Percentiles rank a stretch among this genome's conserved stretches.
Evolutionary conservation across 768 basidiomycete genomes (phyloP).

Genomic region (Lentinula raphanica): DNA sequence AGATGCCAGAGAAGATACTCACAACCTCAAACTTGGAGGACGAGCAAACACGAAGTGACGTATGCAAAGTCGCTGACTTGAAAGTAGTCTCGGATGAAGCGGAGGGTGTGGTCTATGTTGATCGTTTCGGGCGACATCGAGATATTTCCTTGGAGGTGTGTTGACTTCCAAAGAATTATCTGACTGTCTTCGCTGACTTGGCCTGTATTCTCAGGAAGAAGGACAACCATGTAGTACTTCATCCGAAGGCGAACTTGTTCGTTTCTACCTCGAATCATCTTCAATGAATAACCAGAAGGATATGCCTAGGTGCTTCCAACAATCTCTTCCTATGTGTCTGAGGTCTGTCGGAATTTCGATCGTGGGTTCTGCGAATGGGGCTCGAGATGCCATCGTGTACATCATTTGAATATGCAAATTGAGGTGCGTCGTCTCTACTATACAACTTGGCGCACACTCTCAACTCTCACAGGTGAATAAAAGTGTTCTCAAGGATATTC

Average conservation of each 20-base stretch:
- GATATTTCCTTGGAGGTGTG: background rate
- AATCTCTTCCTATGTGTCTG: too few species aligned
- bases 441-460: background rate
- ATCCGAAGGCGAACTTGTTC: background rate
- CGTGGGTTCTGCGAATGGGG: background rate
- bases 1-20: background rate
- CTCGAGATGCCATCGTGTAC: background rate
- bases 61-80: too few species aligned
- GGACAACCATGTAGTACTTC: too few species aligned
- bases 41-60: background rate
- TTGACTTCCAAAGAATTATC: background rate
- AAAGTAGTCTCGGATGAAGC: background rate
- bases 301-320: background rate
- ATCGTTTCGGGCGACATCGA: background rate
- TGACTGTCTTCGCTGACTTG: background rate
- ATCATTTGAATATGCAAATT: background rate
- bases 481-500: background rate
- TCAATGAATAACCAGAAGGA: background rate
- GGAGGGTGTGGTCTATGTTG: background rate
- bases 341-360: background rate
- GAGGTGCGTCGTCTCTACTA: background rate
- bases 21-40: background rate
- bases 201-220: background rate
- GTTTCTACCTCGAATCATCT: background rate
- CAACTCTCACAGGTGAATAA: background rate